Conservation (phyloP, 2,329 filamentous ascomycete genomes). For the Ceratocystis destructans region DNA sequence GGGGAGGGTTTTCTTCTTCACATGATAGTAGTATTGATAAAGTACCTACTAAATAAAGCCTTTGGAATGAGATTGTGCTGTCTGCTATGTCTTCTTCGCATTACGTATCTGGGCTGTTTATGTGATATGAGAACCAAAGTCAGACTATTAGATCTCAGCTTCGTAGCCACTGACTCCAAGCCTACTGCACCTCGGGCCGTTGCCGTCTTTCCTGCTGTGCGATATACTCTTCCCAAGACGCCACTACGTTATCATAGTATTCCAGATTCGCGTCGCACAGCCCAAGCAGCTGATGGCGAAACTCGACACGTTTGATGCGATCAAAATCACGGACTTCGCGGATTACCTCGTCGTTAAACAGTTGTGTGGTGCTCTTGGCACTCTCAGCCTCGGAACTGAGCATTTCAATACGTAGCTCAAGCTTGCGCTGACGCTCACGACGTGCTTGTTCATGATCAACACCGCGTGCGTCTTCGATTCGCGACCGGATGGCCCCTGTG, state of each 20-base stretch:
- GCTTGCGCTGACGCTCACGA: conserved; percentile 72
- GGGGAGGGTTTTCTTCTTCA: not conserved
- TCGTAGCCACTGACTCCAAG: not conserved
- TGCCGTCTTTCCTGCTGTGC: conserved; percentile 57
- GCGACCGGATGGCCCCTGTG: conserved; percentile 75
- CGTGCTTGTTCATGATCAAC: conserved; percentile 91
- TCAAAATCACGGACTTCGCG: conserved; percentile 90
- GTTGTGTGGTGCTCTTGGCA: conserved; percentile 73
- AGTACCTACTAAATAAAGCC: not conserved
- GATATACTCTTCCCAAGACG: conserved; percentile 84
- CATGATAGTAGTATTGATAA: not conserved
- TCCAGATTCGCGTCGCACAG: conserved; percentile 73
- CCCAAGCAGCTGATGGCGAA: conserved; percentile 71
- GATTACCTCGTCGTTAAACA: conserved; percentile 92
- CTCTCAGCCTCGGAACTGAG: conserved; percentile 79
- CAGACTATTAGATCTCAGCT: not conserved
- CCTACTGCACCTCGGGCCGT: conserved; percentile 22
- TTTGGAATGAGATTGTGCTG: not conserved
- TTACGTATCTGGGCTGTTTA: conserved; percentile 4
- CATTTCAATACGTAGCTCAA: conserved; percentile 86
- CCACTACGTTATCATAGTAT: conserved; percentile 69
- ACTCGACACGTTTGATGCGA: conserved; percentile 86
- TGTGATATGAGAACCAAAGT: not conserved
- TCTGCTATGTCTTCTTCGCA: not conserved
- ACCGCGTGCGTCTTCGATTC: conserved; percentile 91